A percentile compares a stretch with the other conserved stretches of the same genome.
phyloP scores from a whole-genome alignment of 305 asterid species.

The Fraxinus dipetala region DNA sequence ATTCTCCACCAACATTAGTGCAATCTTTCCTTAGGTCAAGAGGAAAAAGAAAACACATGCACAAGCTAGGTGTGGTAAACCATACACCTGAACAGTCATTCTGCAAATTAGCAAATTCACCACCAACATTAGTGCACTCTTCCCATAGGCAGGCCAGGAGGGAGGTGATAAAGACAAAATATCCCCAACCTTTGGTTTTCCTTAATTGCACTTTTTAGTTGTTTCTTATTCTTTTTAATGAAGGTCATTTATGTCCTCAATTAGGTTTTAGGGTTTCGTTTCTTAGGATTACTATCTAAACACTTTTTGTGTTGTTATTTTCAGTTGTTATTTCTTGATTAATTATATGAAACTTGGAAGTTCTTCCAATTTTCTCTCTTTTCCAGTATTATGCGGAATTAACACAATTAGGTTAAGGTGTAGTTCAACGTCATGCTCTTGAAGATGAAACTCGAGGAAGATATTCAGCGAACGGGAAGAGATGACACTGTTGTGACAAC shows the following conservation, averaged over 20 bases:
- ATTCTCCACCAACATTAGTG: conserved; percentile 14
- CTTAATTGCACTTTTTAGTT: background rate
- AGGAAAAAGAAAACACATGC: background rate
- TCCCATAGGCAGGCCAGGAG: background rate
- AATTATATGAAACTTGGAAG: background rate
- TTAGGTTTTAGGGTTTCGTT: background rate
- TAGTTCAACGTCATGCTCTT: background rate
- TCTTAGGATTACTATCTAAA: background rate
- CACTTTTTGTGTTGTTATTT: background rate
- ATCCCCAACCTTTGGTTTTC: background rate
- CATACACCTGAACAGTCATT: conserved; percentile 72
- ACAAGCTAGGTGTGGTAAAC: conserved; percentile 47
- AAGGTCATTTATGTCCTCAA: background rate
- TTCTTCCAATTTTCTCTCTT: background rate
- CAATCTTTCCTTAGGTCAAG: conserved; percentile 9
- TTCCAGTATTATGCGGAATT: background rate
- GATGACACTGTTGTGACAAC: background rate
- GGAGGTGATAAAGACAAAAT: background rate
- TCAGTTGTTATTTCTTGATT: background rate
- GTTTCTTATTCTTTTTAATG: background rate
- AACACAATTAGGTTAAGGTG: background rate
- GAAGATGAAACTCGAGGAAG: background rate
- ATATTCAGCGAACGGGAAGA: background rate
- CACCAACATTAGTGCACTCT: conserved; percentile 9
- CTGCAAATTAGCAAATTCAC: conserved; percentile 39